Conservation (phyloP, 2,329 filamentous ascomycete genomes). For the Scleromitrula shiraiana region DNA sequence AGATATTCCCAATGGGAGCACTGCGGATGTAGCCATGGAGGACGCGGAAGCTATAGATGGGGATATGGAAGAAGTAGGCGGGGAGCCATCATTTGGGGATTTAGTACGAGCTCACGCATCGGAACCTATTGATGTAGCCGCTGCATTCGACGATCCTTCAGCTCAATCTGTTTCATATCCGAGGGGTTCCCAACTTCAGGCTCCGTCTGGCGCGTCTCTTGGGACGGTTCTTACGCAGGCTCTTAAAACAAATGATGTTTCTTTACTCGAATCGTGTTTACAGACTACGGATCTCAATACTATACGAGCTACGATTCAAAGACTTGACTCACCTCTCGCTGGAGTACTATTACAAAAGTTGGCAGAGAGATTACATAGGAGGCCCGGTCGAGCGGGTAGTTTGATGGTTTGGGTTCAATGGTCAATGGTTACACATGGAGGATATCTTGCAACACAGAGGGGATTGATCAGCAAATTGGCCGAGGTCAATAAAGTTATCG, state of each 20-base stretch:
- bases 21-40: constrained; percentile 29
- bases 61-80: constrained; percentile 28
- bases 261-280: constrained; percentile 86
- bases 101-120: constrained; percentile 62
- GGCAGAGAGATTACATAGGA: constrained; percentile 75
- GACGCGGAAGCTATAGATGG: constrained; percentile 33
- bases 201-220: constrained; percentile 68
- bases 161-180: constrained; percentile 19
- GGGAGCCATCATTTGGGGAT: constrained; percentile 73
- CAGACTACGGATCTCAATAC: constrained; percentile 68
- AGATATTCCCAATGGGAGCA: constrained; percentile 14
- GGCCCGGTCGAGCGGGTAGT: constrained; percentile 81
- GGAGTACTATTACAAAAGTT: constrained; percentile 72
- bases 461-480: constrained; percentile 71
- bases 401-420: constrained; percentile 95
- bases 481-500: constrained; percentile 76
- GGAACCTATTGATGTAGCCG: constrained; percentile 68
- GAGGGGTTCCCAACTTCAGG: constrained; percentile 19
- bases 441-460: constrained; percentile 79
- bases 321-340: constrained; percentile 78
- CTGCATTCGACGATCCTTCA: constrained; percentile 40
- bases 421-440: constrained; percentile 87
- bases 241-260: constrained; percentile 81
- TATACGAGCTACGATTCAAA: constrained; percentile 82
- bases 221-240: constrained; percentile 91